phyloP scores from a whole-genome alignment of 352 stramenopile genomes.

The Nothophytophthora sp. region DNA sequence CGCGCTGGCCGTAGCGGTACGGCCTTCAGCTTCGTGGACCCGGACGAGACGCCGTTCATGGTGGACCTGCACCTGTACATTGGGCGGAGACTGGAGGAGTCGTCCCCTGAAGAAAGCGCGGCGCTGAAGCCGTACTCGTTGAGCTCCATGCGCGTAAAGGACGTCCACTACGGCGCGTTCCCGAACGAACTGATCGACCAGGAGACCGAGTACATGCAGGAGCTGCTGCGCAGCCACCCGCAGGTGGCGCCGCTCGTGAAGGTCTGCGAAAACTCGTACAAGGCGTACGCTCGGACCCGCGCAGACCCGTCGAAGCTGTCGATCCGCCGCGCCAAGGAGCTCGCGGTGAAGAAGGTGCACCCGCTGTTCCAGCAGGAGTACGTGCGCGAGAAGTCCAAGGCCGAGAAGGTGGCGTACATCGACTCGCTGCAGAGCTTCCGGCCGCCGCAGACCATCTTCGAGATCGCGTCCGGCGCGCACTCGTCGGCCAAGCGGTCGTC shows the following conservation, averaged over 20 bases:
- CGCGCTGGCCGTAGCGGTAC: slow-evolving; percentile 94
- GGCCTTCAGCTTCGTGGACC: slow-evolving; percentile 97
- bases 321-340: slow-evolving; percentile 94
- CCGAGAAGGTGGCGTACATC: slow-evolving; percentile 91
- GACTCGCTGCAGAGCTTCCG: slow-evolving; percentile 92
- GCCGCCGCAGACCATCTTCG: slow-evolving; percentile 96
- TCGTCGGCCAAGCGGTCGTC: slow-evolving; percentile 80
- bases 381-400: slow-evolving; percentile 78
- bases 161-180: slow-evolving; percentile 98
- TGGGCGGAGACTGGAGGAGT: slow-evolving; percentile 82
- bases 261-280: slow-evolving; percentile 97
- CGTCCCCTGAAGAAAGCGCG: slow-evolving; percentile 41
- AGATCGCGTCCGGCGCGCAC: slow-evolving; percentile 89
- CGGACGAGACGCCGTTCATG: slow-evolving; percentile 99
- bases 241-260: slow-evolving; percentile 80
- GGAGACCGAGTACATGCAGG: slow-evolving; percentile 95
- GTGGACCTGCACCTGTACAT: slow-evolving; percentile 98
- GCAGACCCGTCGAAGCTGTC: slow-evolving; percentile 95
- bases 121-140: slow-evolving; percentile 87
- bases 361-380: slow-evolving; percentile 91
- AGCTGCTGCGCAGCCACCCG: slow-evolving; percentile 84
- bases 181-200: slow-evolving; percentile 95
- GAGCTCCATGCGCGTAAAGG: slow-evolving; percentile 92
- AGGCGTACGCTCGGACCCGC: slow-evolving; percentile 96
- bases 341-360: slow-evolving; percentile 91